Conservation (phyloP, 2,329 filamentous ascomycete species). For the Diaporthe sp. region DNA sequence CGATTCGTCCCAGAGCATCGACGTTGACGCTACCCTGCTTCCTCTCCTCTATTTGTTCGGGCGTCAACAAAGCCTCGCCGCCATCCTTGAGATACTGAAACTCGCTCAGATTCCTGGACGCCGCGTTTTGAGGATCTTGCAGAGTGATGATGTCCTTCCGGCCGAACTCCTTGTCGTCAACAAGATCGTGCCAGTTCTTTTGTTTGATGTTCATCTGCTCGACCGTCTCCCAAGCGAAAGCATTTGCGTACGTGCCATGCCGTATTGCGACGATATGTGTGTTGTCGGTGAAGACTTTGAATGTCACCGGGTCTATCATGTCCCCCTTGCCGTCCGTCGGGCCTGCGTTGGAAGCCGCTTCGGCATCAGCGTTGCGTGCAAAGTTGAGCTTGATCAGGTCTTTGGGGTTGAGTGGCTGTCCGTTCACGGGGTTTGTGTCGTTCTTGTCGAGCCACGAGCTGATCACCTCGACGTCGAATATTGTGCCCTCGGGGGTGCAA, state of each 20-base stretch:
- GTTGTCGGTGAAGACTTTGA: constrained; percentile 97
- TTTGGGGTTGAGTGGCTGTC: constrained; percentile 78
- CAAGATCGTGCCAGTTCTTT: constrained; percentile 93
- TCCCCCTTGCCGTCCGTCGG: constrained; percentile 72
- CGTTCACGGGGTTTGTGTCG: constrained; percentile 90
- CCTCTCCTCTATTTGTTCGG: constrained; percentile 76
- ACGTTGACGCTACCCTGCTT: constrained; percentile 79
- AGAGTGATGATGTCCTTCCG: constrained; percentile 95
- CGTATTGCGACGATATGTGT: constrained; percentile 93
- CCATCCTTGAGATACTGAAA: constrained; percentile 94
- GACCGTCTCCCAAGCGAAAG: constrained; percentile 95
- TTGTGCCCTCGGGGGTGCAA: constrained; percentile 86
- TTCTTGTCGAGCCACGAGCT: constrained; percentile 94
- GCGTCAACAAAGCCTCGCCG: constrained; percentile 72
- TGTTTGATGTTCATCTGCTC: constrained; percentile 96
- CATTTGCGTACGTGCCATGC: constrained; percentile 86
- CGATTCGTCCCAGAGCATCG: constrained; percentile 79
- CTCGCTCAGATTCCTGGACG: constrained; percentile 81
- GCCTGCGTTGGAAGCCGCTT: constrained; percentile 56
- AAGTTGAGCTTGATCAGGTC: constrained; percentile 94
- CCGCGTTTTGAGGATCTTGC: constrained; percentile 93
- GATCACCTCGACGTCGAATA: constrained; percentile 96
- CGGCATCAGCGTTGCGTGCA: constrained; percentile 83
- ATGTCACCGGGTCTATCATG: constrained; percentile 95
- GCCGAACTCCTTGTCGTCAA: constrained; percentile 87